phyloP scores from a whole-genome alignment of 2,329 filamentous ascomycete genomes.

The Diaporthe longicolla region DNA sequence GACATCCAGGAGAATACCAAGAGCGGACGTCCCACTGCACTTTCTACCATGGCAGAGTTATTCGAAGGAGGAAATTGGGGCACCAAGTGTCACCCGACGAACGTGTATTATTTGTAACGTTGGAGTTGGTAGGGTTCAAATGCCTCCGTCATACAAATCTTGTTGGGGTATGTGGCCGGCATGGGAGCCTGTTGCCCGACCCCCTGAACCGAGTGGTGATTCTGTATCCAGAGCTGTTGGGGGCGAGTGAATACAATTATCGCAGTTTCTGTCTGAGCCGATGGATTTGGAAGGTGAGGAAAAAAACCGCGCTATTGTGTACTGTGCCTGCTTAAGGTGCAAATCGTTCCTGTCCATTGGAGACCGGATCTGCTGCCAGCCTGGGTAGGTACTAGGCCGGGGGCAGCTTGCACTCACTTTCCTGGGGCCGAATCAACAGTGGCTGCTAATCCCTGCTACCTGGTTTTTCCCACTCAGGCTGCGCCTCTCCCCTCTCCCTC shows the following conservation, averaged over 20 bases:
- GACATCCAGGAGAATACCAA: too few relatives aligned
- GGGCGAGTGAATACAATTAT: neutral
- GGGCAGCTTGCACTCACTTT: neutral
- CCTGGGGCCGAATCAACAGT: neutral
- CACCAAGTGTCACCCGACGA: neutral
- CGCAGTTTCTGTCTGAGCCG: neutral
- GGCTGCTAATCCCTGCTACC: slow-evolving; percentile 4
- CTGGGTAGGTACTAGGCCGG: neutral
- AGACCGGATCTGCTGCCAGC: neutral
- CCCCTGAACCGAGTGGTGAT: too few relatives aligned
- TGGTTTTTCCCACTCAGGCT: neutral
- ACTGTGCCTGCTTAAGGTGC: neutral
- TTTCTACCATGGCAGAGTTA: neutral
- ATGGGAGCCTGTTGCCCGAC: too few relatives aligned
- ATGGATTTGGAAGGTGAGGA: neutral
- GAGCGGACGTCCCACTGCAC: neutral
- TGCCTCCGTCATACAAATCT: neutral
- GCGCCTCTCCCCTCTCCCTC: slow-evolving; percentile 1
- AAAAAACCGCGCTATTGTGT: neutral
- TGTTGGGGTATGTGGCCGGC: neutral
- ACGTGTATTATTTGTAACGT: neutral
- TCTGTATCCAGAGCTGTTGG: neutral
- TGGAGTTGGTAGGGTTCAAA: neutral
- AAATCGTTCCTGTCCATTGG: neutral
- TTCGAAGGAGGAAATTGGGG: neutral